Evolutionary conservation across 148 eudicot species (phyloP), one percentile per base, ranked within the genome.

Genomic region (Cornus controversa): DNA sequence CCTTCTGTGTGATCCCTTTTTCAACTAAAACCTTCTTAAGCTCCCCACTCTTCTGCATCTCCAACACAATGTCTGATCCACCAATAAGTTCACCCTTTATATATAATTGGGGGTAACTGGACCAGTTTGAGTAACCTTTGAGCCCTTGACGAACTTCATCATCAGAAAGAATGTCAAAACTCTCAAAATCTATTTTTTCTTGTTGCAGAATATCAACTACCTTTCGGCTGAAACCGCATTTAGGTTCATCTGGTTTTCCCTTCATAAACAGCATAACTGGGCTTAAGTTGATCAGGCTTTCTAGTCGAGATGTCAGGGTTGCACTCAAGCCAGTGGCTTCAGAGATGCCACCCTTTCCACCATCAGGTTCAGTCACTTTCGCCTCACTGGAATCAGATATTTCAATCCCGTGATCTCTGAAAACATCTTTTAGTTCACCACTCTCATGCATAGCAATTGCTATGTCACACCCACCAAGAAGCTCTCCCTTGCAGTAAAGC

Each of bases 21-120:
- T 92, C 99, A 0, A 80, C 75, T 63, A 93, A 76, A 67, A 91
- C 83, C 85, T 81, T 90, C 75, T 58, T 69, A 22, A 96, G 87
- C 69, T 92, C 97, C 14, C 99, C 99, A 31, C 98, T 96, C 88
- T 96, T 96, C 50, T 96, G 98, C 99, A 96, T 96, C 89, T 96
- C 99, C 74, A 96, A 73, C 65, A 92, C 91, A 25, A 96, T 90
- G 75, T 96, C 98, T 0, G 99, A 96, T 66, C 99, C 99, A 68
- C 99, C 99, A 67, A 96, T 91, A 58, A 96, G 91, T 80, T 96
- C 99, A n/a, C 92, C 92, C 75, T 85, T 84, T 65, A 96, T 91
- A 87, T 96, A 96, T 60, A 96, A 82, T 80, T 96, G 99, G n/a
- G 99, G 99, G 79, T 87, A 96, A 77, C 99, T 96, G 20, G 99